A percentile compares a stretch with the other conserved stretches of the same genome.
These are phyloP conservation scores for Stagonosporopsis vannaccii DNA, from an alignment of 2,329 filamentous ascomycete species.

Conservation along the genomic window DNA sequence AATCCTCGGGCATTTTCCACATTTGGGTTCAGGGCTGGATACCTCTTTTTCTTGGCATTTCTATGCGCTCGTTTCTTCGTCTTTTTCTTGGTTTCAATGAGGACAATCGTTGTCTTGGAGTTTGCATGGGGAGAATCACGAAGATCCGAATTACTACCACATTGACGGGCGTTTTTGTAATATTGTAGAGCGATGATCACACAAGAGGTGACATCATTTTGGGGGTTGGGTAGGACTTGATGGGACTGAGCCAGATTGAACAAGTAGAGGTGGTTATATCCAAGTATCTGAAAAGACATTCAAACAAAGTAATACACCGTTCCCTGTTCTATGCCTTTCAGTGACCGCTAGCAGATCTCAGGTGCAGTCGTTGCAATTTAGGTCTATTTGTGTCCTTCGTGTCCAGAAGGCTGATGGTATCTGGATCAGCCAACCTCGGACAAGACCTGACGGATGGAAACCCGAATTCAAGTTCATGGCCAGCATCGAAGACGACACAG, in stretches of 20 bases:
- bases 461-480: too few relatives aligned
- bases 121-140: constrained; percentile 9
- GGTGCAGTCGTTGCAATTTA: background rate
- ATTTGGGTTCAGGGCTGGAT: constrained; percentile 11
- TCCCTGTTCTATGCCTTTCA: background rate
- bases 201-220: background rate
- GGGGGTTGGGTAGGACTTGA: background rate
- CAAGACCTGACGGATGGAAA: too few relatives aligned
- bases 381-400: background rate
- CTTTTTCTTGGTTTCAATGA: background rate
- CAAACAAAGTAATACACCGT: background rate
- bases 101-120: constrained; percentile 13
- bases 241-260: background rate
- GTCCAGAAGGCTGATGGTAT: background rate
- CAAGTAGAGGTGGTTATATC: constrained; percentile 3
- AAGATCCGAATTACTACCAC: constrained; percentile 18
- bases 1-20: constrained; percentile 21
- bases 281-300: constrained; percentile 5
- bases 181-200: constrained; percentile 1
- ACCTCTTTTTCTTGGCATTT: constrained; percentile 13
- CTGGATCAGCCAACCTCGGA: background rate
- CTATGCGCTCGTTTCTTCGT: background rate
- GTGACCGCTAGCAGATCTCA: background rate
- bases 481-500: too few relatives aligned
- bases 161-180: constrained; percentile 19